Conservation (phyloP, 306 rosid species). For the Vigna unguiculata region DNA sequence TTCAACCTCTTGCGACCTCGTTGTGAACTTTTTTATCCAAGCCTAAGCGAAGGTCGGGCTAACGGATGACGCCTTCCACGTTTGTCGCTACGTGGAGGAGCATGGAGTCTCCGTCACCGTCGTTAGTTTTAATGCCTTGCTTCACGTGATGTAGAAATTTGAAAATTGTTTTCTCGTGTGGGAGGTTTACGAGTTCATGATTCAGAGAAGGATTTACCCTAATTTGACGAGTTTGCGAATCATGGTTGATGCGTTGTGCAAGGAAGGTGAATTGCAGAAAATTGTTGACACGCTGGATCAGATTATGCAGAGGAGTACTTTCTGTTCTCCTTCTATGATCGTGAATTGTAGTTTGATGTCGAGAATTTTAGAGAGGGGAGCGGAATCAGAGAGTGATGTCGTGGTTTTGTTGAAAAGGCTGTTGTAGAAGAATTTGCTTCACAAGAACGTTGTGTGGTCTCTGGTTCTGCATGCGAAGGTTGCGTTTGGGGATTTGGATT, state of each 20-base stretch:
- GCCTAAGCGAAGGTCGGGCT: constrained; percentile 64
- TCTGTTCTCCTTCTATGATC: constrained; percentile 61
- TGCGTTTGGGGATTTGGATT: constrained; percentile 53
- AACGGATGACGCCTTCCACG: constrained; percentile 57
- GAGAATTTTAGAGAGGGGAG: constrained; percentile 59
- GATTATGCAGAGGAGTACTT: constrained; percentile 56
- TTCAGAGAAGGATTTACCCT: constrained; percentile 62
- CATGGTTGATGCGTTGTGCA: constrained; percentile 75
- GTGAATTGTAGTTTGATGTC: constrained; percentile 64
- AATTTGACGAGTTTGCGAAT: constrained; percentile 55
- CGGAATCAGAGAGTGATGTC: constrained; percentile 48
- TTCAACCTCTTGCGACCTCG: constrained; percentile 34
- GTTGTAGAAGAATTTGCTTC: constrained; percentile 73
- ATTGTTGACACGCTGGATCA: constrained; percentile 60
- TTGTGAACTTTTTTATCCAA: constrained; percentile 72
- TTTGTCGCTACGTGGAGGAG: constrained; percentile 57
- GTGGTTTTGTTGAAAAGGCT: constrained; percentile 70
- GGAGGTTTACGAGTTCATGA: constrained; percentile 81
- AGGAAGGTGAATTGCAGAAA: constrained; percentile 71
- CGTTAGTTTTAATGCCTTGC: constrained; percentile 64
- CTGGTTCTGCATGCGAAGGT: constrained; percentile 63
- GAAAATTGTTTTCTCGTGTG: constrained; percentile 52
- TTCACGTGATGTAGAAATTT: constrained; percentile 66
- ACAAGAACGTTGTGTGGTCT: constrained; percentile 68
- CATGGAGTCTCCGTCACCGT: constrained; percentile 56